Conservation (phyloP, 2,329 filamentous ascomycete genomes). For the Aspergillus ochraceus region DNA sequence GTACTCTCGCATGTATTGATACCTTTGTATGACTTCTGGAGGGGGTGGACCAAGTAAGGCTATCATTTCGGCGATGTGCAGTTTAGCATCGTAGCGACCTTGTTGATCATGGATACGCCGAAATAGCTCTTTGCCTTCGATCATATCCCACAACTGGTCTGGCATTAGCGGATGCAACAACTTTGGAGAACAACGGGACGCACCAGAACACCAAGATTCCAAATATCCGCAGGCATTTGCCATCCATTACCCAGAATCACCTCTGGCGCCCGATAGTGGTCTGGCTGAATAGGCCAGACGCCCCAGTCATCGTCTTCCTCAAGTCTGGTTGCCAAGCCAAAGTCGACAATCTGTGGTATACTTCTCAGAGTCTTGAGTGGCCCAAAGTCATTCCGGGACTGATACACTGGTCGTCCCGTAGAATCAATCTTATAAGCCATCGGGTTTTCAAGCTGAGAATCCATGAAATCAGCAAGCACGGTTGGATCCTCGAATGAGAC, state of each 20-base stretch:
- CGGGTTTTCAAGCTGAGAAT: conserved; percentile 30
- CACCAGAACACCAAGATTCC: conserved; percentile 43
- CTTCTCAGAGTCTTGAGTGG: conserved; percentile 27
- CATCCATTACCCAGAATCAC: conserved; percentile 42
- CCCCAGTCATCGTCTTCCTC: conserved; percentile 45
- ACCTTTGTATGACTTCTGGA: conserved; percentile 36
- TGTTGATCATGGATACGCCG: conserved; percentile 34
- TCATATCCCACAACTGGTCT: conserved; percentile 39
- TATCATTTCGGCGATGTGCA: conserved; percentile 47
- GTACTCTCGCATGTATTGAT: conserved; percentile 30
- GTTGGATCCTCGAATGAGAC: conserved; percentile 33
- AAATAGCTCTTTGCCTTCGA: conserved; percentile 40
- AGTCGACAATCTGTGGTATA: conserved; percentile 38
- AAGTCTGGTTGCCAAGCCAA: conserved; percentile 36
- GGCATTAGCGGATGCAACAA: not conserved
- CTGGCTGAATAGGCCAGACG: conserved; percentile 45
- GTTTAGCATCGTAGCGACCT: conserved; percentile 37
- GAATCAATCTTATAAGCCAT: conserved; percentile 37
- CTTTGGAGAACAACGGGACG: conserved; percentile 8
- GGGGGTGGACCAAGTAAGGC: conserved; percentile 43
- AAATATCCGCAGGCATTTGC: conserved; percentile 42
- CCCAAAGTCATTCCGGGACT: conserved; percentile 33
- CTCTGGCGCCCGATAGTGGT: conserved; percentile 43
- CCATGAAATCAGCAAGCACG: conserved; percentile 34
- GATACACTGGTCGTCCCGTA: conserved; percentile 35